A percentile compares a stretch with the other conserved stretches of the same genome.
phyloP scores from a whole-genome alignment of 2,329 filamentous ascomycete genomes.

The Corniculantispora saksenae region DNA sequence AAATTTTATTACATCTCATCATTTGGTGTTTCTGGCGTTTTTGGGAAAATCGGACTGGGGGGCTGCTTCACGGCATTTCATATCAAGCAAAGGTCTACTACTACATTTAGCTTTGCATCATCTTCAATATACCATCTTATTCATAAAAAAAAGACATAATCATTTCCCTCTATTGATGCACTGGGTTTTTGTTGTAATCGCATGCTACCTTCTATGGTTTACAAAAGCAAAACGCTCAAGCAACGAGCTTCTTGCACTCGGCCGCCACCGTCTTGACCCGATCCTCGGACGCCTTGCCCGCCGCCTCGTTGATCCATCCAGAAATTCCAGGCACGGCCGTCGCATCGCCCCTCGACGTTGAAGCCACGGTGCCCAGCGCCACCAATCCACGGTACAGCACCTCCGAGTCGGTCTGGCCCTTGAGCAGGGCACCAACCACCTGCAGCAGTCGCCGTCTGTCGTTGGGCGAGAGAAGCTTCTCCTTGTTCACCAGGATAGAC shows the following conservation, averaged over 20 bases:
- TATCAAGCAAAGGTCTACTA: background rate
- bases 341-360: constrained; percentile 47
- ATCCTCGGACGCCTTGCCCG: constrained; percentile 46
- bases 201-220: background rate
- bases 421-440: constrained; percentile 63
- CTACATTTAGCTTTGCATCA: background rate
- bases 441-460: constrained; percentile 52
- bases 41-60: background rate
- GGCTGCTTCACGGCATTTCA: background rate
- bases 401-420: constrained; percentile 73
- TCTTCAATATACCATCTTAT: constrained; percentile 7
- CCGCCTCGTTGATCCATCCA: constrained; percentile 43
- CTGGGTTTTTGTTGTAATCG: background rate
- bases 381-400: constrained; percentile 81
- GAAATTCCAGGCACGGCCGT: constrained; percentile 42
- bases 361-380: constrained; percentile 74
- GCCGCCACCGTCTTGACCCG: constrained; percentile 49
- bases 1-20: background rate
- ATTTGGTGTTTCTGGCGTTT: constrained; percentile 10
- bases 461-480: constrained; percentile 40
- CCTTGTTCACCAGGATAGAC: constrained; percentile 65
- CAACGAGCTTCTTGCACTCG: constrained; percentile 44
- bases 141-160: too few relatives aligned
- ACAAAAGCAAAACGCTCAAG: constrained; percentile 1
- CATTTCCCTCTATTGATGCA: background rate